Evolutionary conservation across 73 alveolate genomes (phyloP).

Genomic region (Effrenium voratum): DNA sequence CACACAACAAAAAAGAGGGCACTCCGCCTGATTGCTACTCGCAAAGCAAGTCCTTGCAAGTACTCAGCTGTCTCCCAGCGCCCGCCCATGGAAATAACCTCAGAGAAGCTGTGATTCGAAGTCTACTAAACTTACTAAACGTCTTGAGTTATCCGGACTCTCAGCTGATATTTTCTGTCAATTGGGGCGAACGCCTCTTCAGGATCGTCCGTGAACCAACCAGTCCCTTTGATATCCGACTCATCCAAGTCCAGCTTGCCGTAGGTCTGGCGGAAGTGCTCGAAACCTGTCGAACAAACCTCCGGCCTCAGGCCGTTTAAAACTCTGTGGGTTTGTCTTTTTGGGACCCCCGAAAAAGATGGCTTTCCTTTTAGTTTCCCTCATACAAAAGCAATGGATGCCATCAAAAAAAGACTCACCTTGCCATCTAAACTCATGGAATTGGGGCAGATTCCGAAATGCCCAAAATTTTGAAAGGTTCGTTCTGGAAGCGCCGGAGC

Average conservation of each 20-base stretch:
- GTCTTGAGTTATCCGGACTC: no score
- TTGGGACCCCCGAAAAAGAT: no score
- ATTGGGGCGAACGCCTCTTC: conserved; percentile 16
- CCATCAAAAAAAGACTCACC: neutral
- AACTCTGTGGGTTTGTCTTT: no score
- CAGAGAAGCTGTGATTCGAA: no score
- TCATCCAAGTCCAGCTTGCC: conserved; percentile 63
- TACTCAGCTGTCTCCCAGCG: conserved; percentile 50
- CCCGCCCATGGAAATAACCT: conserved; percentile 38
- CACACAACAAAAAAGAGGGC: no score
- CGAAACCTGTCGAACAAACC: no score
- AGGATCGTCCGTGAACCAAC: conserved; percentile 75
- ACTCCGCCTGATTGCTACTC: no score
- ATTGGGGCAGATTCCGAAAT: neutral
- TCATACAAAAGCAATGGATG: neutral
- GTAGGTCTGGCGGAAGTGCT: conserved; percentile 42
- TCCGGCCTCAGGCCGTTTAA: no score
- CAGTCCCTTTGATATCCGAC: conserved; percentile 46
- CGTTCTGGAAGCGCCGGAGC: neutral
- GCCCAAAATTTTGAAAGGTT: neutral
- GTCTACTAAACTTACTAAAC: no score
- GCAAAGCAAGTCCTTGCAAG: neutral
- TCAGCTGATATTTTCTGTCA: no score
- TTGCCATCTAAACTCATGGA: neutral
- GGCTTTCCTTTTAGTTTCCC: no score